Conservation (phyloP, 345 rosid species). For the Abelmoschus esculentus region DNA sequence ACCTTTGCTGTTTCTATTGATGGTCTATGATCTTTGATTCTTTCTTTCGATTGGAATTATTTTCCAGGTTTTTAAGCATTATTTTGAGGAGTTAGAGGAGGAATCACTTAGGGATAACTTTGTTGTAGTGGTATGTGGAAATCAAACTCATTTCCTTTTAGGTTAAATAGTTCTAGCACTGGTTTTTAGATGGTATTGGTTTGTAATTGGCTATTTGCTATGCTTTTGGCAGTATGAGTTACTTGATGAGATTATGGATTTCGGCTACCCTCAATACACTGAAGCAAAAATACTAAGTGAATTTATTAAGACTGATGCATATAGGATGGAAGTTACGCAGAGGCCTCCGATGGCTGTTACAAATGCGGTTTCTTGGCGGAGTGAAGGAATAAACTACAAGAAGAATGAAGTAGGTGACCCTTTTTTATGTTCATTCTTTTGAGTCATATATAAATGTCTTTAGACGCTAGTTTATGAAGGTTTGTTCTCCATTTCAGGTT, state of each 20-base stretch:
- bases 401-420: constrained; percentile 68
- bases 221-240: constrained; percentile 72
- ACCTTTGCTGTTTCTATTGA: not conserved
- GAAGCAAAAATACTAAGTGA: constrained; percentile 91
- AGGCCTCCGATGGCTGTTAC: constrained; percentile 99
- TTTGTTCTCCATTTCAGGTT: constrained; percentile 41
- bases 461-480: not conserved
- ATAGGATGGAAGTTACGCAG: constrained; percentile 90
- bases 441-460: constrained; percentile 2
- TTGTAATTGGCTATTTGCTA: constrained; percentile 6
- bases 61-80: constrained; percentile 86
- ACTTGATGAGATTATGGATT: constrained; percentile 99
- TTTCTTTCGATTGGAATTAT: not conserved
- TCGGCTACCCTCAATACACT: constrained; percentile 89
- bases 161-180: not conserved
- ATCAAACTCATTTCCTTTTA: not conserved
- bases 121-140: constrained; percentile 84
- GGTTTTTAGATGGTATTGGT: not conserved
- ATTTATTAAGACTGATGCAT: constrained; percentile 95
- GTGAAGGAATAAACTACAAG: constrained; percentile 84
- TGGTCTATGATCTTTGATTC: not conserved
- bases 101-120: constrained; percentile 96
- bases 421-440: constrained; percentile 1
- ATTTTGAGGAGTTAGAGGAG: constrained; percentile 93
- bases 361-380: constrained; percentile 96